A percentile compares a stretch with the other conserved stretches of the same genome.
Evolutionary conservation across 1,284 basidiomycete genomes (phyloP).

Genomic region (Meripilus lineatus): DNA sequence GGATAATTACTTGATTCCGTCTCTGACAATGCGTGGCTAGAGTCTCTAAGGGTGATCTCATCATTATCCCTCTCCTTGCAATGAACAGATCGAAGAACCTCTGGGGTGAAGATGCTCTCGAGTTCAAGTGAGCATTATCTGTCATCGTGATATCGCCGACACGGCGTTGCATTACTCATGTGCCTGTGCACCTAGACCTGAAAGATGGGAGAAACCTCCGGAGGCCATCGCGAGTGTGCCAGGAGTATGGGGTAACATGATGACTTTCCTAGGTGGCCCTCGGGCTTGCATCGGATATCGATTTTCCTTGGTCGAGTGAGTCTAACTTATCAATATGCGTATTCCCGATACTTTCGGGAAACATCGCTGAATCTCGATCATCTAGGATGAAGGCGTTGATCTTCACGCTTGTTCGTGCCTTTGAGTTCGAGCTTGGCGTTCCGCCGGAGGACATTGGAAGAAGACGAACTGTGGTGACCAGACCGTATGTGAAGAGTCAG

Average conservation of each 20-base stretch:
- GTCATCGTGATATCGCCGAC: too few relatives aligned
- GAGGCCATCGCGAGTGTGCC: conserved; percentile 39
- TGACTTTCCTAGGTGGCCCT: conserved; percentile 54
- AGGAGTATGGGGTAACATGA: conserved; percentile 48
- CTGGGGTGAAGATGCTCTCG: conserved; percentile 52
- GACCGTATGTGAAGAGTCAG: conserved; percentile 15
- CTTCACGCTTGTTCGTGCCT: too few relatives aligned
- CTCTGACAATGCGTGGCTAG: conserved; percentile 19
- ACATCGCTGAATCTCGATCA: too few relatives aligned
- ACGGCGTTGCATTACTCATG: too few relatives aligned
- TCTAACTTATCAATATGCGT: not conserved
- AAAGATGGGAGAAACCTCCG: conserved; percentile 49
- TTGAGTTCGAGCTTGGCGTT: conserved; percentile 50
- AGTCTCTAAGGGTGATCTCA: conserved; percentile 37
- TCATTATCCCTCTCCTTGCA: conserved; percentile 43
- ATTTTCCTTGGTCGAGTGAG: conserved; percentile 11
- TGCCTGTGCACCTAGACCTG: conserved; percentile 34
- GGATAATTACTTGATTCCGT: not conserved
- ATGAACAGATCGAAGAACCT: conserved; percentile 42
- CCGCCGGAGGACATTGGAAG: conserved; percentile 24
- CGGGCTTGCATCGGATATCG: conserved; percentile 53
- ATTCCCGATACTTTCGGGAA: too few relatives aligned
- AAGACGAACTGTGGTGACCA: conserved; percentile 16
- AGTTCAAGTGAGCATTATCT: too few relatives aligned
- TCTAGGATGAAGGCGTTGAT: conserved; percentile 48